Conservation (phyloP, 2,329 filamentous ascomycete genomes). For the Pyrenophora graminea region DNA sequence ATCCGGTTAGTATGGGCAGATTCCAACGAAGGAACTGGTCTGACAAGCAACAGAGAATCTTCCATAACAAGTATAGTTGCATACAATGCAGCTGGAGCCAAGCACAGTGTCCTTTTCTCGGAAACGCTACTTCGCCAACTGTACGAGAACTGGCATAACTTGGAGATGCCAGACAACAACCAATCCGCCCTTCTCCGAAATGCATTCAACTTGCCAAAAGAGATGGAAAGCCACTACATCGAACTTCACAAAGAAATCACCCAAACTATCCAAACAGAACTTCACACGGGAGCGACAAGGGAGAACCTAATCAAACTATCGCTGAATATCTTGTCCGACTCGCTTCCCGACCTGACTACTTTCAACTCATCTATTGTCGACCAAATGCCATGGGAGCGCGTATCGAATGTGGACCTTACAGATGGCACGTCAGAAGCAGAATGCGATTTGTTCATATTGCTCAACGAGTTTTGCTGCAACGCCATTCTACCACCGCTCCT, state of each 20-base stretch:
- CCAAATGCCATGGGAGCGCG: conserved; percentile 65
- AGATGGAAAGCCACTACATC: conserved; percentile 24
- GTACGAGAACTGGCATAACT: conserved; percentile 19
- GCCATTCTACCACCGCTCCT: conserved; percentile 54
- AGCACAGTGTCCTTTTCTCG: conserved; percentile 56
- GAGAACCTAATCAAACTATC: conserved; percentile 43
- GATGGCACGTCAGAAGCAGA: conserved; percentile 55
- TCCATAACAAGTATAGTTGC: conserved; percentile 52
- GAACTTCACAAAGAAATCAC: conserved; percentile 36
- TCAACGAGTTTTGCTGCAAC: conserved; percentile 62
- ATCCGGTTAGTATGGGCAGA: conserved; percentile 42
- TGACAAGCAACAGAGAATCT: conserved; percentile 35
- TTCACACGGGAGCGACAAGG: conserved; percentile 56
- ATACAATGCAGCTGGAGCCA: conserved; percentile 55
- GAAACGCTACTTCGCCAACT: conserved; percentile 50
- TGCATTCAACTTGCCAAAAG: conserved; percentile 34
- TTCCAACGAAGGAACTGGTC: not conserved
- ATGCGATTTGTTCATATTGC: conserved; percentile 49
- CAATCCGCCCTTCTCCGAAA: conserved; percentile 34
- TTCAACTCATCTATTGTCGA: conserved; percentile 65
- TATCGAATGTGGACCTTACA: conserved; percentile 51
- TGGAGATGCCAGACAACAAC: conserved; percentile 27
- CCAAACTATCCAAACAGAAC: conserved; percentile 44
- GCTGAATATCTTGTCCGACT: conserved; percentile 38
- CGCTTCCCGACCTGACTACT: conserved; percentile 62